Conservation (phyloP, 768 basidiomycete species). For the Mrakia frigida region DNA sequence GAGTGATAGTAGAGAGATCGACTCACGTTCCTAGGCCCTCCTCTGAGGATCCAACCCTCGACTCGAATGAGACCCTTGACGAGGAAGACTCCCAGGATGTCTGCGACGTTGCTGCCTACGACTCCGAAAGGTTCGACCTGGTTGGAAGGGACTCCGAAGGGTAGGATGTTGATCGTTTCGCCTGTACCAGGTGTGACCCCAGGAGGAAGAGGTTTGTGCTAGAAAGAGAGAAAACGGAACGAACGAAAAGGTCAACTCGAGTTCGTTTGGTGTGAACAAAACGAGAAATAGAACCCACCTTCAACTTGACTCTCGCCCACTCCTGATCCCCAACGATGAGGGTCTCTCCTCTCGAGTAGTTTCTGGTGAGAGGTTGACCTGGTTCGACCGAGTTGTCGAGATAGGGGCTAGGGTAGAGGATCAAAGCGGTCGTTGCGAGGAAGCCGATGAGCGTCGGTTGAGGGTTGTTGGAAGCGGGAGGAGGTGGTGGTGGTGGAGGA, state of each 20-base stretch:
- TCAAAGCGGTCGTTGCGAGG: slow-evolving; percentile 27
- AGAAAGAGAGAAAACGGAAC: neutral
- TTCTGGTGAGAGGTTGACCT: neutral
- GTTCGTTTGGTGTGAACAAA: too few species aligned
- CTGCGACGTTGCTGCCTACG: slow-evolving; percentile 36
- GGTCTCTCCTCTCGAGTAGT: slow-evolving; percentile 22
- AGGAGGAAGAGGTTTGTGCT: slow-evolving; percentile 17
- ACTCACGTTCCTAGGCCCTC: slow-evolving; percentile 40
- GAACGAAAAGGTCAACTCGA: slow-evolving; percentile 36
- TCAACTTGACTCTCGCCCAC: slow-evolving; percentile 39
- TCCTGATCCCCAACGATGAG: slow-evolving; percentile 9
- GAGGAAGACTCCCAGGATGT: slow-evolving; percentile 38
- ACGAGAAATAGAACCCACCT: too few species aligned
- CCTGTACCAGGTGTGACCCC: neutral
- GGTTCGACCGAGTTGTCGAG: slow-evolving; percentile 2
- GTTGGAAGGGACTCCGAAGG: slow-evolving; percentile 29
- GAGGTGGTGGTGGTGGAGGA: neutral
- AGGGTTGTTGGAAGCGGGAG: neutral
- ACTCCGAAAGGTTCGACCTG: slow-evolving; percentile 40
- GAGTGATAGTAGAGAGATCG: slow-evolving; percentile 34
- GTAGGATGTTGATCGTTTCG: slow-evolving; percentile 32
- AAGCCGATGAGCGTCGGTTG: slow-evolving; percentile 21
- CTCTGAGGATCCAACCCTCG: slow-evolving; percentile 42
- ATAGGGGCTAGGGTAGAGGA: slow-evolving; percentile 28
- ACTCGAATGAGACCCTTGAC: slow-evolving; percentile 40